Percentiles rank a stretch among this genome's conserved stretches.
phyloP scores from a whole-genome alignment of 345 rosid genomes.

The Hibiscus mutabilis region DNA sequence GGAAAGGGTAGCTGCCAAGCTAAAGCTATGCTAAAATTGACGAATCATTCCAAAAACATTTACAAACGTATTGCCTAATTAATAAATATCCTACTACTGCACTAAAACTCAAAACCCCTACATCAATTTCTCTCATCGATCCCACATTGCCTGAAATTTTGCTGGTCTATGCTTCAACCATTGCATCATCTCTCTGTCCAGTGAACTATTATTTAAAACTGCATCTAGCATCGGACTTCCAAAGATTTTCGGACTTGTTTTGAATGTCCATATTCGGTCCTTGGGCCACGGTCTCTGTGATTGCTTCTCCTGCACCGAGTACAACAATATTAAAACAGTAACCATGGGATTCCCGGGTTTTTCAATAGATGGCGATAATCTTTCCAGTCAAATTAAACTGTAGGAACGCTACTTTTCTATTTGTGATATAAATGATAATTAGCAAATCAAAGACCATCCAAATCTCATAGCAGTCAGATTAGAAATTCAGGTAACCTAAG shows the following conservation, averaged over 20 bases:
- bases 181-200: slow-evolving; percentile 80
- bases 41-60: slow-evolving; percentile 38
- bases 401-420: background rate
- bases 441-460: background rate
- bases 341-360: background rate
- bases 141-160: slow-evolving; percentile 71
- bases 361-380: background rate
- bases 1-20: slow-evolving; percentile 28
- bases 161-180: slow-evolving; percentile 86
- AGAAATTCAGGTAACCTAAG: no score
- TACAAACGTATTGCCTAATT: background rate
- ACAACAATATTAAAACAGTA: background rate
- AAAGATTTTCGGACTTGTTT: slow-evolving; percentile 39
- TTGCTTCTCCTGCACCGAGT: slow-evolving; percentile 59
- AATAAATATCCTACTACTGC: slow-evolving; percentile 8
- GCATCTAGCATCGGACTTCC: slow-evolving; percentile 98
- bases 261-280: slow-evolving; percentile 91
- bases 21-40: slow-evolving; percentile 12
- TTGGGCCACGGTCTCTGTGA: slow-evolving; percentile 91
- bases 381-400: background rate
- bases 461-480: background rate
- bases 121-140: slow-evolving; percentile 28
- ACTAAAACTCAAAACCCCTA: slow-evolving; percentile 4
- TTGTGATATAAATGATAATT: background rate
- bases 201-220: slow-evolving; percentile 35